phyloP scores from a whole-genome alignment of 768 basidiomycete species.

The Mrakia gelida region DNA sequence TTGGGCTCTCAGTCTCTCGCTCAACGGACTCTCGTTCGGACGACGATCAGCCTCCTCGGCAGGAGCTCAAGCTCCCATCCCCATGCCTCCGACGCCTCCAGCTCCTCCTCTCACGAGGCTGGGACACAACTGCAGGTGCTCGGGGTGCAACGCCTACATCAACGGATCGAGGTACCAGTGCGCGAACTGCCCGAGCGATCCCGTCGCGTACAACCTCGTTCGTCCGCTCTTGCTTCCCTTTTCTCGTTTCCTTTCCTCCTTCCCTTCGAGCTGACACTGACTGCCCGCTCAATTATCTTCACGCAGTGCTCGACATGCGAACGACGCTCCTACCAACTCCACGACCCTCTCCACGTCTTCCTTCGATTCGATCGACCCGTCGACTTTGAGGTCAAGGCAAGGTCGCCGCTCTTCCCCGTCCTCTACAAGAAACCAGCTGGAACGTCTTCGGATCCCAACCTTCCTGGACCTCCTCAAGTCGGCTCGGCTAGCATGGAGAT shows the following conservation, averaged over 20 bases:
- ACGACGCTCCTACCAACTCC: conserved; percentile 65
- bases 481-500: not conserved
- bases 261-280: conserved; percentile 1
- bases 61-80: not conserved
- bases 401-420: conserved; percentile 61
- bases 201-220: conserved; percentile 70
- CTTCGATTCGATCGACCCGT: conserved; percentile 81
- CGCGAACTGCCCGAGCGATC: conserved; percentile 75
- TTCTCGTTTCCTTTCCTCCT: not conserved
- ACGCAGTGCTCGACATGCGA: conserved; percentile 77
- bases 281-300: not conserved
- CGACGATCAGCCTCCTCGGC: not conserved
- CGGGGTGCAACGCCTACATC: conserved; percentile 23
- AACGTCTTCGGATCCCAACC: conserved; percentile 33
- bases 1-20: conserved; percentile 20
- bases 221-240: conserved; percentile 35
- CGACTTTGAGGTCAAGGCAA: conserved; percentile 56
- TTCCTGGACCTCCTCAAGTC: conserved; percentile 33
- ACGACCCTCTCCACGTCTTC: conserved; percentile 81
- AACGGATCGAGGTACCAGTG: conserved; percentile 78
- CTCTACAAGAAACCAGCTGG: conserved; percentile 24
- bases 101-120: not conserved
- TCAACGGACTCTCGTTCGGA: conserved; percentile 22
- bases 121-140: conserved; percentile 46
- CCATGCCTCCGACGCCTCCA: not conserved